Percentiles rank a stretch among this genome's conserved stretches.
Conservation (phyloP, 768 basidiomycete species). For the Auricularia heimuer region DNA sequence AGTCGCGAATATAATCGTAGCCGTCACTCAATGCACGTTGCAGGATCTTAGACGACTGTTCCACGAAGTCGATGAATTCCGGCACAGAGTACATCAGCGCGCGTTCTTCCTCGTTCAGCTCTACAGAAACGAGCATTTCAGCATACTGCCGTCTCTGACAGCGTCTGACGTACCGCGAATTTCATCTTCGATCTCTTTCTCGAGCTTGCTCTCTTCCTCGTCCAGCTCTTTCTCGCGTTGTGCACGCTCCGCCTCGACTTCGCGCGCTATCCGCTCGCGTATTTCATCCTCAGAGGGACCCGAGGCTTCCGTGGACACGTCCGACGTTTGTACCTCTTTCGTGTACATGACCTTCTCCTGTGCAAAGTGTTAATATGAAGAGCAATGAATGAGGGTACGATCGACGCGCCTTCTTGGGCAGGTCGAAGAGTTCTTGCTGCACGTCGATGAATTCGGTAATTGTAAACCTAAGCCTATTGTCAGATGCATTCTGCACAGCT, state of each 20-base stretch:
- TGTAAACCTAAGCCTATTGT: constrained; percentile 40
- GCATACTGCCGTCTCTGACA: no score
- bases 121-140: constrained; percentile 28
- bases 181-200: constrained; percentile 79
- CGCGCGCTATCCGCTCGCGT: constrained; percentile 54
- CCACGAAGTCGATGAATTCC: constrained; percentile 89
- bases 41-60: constrained; percentile 88
- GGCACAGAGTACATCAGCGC: constrained; percentile 74
- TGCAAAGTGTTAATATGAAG: constrained; percentile 8
- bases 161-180: constrained; percentile 50
- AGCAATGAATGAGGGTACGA: constrained; percentile 11
- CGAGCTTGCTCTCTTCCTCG: constrained; percentile 73
- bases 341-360: constrained; percentile 76
- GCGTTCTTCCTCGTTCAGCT: constrained; percentile 80
- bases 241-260: constrained; percentile 41
- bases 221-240: constrained; percentile 70
- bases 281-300: constrained; percentile 60
- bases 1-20: constrained; percentile 96
- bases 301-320: constrained; percentile 45
- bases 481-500: background rate
- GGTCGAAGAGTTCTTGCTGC: constrained; percentile 82
- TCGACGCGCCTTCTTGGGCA: constrained; percentile 66
- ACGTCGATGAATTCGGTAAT: constrained; percentile 78
- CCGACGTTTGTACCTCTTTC: constrained; percentile 74
- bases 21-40: constrained; percentile 90